These are phyloP conservation scores for Tetrapisispora namnaoensis DNA, from an alignment of 805 yeast species.

Conservation along the genomic window DNA sequence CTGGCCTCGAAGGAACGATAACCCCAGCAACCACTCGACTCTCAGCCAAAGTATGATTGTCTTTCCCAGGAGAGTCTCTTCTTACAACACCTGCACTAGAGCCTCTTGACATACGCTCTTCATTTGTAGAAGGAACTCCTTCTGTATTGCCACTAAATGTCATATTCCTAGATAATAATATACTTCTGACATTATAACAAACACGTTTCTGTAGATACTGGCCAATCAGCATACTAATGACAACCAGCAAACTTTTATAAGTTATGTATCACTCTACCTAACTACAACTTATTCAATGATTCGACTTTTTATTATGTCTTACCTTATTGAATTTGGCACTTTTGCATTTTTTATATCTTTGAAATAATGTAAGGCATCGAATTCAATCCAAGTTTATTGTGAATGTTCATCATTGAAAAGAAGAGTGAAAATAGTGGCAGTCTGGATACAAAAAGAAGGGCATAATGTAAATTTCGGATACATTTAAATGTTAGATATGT, in stretches of 20 bases:
- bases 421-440: too few species aligned
- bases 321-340: too few species aligned
- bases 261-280: too few species aligned
- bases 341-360: too few species aligned
- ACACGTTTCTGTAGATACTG: background rate
- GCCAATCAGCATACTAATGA: background rate
- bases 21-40: slow-evolving; percentile 45
- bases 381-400: too few species aligned
- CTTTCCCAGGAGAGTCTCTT: slow-evolving; percentile 34
- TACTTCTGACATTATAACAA: background rate
- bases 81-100: slow-evolving; percentile 53
- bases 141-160: slow-evolving; percentile 30
- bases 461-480: too few species aligned
- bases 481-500: background rate
- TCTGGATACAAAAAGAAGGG: too few species aligned
- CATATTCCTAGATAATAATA: slow-evolving; percentile 7
- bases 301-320: too few species aligned
- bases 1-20: slow-evolving; percentile 71
- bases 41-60: slow-evolving; percentile 21
- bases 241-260: background rate
- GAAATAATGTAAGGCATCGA: too few species aligned
- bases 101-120: slow-evolving; percentile 39
- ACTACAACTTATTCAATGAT: too few species aligned
- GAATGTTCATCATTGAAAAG: too few species aligned
- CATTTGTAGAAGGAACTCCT: slow-evolving; percentile 29